Evolutionary conservation across 1,139 yeast species (phyloP), one percentile per base, ranked within the genome.

Genomic region (Protomyces gravidus): DNA sequence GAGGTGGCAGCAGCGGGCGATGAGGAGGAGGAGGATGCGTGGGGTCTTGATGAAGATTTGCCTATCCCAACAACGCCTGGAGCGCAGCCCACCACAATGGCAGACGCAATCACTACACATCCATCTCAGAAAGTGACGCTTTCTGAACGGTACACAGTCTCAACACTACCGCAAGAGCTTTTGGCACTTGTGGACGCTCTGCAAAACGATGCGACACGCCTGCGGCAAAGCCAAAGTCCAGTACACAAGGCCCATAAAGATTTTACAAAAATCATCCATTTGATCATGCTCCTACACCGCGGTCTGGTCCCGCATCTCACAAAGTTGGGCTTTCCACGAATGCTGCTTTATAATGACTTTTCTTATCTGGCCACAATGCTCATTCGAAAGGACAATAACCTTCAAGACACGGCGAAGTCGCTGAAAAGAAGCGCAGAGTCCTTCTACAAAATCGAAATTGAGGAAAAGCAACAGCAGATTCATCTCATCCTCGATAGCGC

Each of bases 331-430:
- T 46, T 45, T 15, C 51, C 58, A 3, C 50, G 47, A 13, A 53
- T 53, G 58, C 47, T 45, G n/a, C 47, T 53, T 23, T 53, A 53
- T 36, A 53, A 53, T 23, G 58, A 53, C 51, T 46, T 50, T 15
- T 45, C 48, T 5, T 53, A 39, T 23, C 36, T 53, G 5, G 58
- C 58, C 11, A 40, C 47, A 1, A 27, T 15, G 23, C 13, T 46
- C 6, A 13, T 11, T 5, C 26, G 23, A 13, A 25, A 11, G 5
- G 36, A 25, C n/a, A 4, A 33, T 7, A 21, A 19, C 13, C 42
- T 52, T 9, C 17, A 23, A 32, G 17, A 39, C 2, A 36, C 42
- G 5, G 21, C 21, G 11, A 23, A 36, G 19, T n/a, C 21, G 5
- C 21, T 36, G 11, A n/a, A 36, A 36, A 19, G 17, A 17, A 32